Percentiles rank a stretch among this genome's conserved stretches.
phyloP scores from a whole-genome alignment of 2,329 filamentous ascomycete species.

The Hypoxylon sp. region DNA sequence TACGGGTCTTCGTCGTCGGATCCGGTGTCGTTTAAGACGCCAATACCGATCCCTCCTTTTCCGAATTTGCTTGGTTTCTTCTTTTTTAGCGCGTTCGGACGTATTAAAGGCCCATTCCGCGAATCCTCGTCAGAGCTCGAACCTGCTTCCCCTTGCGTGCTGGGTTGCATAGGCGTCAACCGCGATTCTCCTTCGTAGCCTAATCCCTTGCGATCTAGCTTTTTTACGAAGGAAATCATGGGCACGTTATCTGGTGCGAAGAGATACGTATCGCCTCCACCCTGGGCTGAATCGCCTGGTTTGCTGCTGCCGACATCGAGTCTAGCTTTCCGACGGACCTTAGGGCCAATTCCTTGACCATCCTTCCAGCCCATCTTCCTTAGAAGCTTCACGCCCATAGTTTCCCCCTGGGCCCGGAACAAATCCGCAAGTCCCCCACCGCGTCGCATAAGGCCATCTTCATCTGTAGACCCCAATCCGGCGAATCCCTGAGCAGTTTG shows the following conservation, averaged over 20 bases:
- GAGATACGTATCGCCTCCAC: slow-evolving; percentile 70
- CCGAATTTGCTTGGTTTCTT: slow-evolving; percentile 52
- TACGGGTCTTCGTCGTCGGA: slow-evolving; percentile 97
- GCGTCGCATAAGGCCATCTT: slow-evolving; percentile 63
- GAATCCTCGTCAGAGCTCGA: slow-evolving; percentile 63
- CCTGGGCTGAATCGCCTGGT: slow-evolving; percentile 54
- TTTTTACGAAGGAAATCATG: slow-evolving; percentile 76
- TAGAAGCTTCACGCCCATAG: slow-evolving; percentile 87
- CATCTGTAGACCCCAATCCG: slow-evolving; percentile 77
- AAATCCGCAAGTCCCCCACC: slow-evolving; percentile 76
- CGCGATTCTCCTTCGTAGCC: slow-evolving; percentile 74
- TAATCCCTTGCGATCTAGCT: slow-evolving; percentile 78
- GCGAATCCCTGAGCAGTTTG: slow-evolving; percentile 82
- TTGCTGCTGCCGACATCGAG: slow-evolving; percentile 66
- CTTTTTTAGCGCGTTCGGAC: slow-evolving; percentile 51
- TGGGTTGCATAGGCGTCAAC: slow-evolving; percentile 58
- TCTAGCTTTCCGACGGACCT: slow-evolving; percentile 80
- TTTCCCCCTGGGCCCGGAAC: slow-evolving; percentile 80
- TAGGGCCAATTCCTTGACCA: slow-evolving; percentile 92
- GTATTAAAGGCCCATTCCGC: slow-evolving; percentile 56
- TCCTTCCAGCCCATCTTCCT: slow-evolving; percentile 97
- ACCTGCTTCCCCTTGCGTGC: slow-evolving; percentile 48
- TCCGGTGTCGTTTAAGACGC: slow-evolving; percentile 90
- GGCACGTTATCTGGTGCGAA: slow-evolving; percentile 88
- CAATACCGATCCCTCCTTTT: slow-evolving; percentile 84